Base-by-base conservation (phyloP, 306 rosid genomes). In the Lathyrus sativus region DNA sequence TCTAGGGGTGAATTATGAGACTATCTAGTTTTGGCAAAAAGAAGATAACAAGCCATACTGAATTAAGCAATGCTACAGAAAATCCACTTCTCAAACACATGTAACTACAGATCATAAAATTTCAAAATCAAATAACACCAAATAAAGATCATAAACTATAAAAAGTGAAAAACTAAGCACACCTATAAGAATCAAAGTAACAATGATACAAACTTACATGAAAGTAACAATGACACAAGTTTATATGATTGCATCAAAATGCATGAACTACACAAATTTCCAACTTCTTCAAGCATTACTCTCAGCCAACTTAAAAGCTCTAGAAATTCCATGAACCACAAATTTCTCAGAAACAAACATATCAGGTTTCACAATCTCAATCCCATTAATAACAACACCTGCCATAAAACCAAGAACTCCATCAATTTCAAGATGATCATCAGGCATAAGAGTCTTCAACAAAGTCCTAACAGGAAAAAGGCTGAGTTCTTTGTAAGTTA, bases 291-390 rank as follows among this genome's bases (percentile, higher is more conserved):
- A 68, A 22, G 38, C 33, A 35, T 37, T 38, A 64, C 54, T 29
- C 62, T 76, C 72, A 2, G 50, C 42, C 70, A 76, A 62, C 50
- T 82, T 62, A 14, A 92, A 78, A 77, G 91, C 84, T 68, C 69
- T 68, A 14, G 92, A 83, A 71, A 89, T 89, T 58, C 95, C 96
- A 80, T 89, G 98, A 68, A 92, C 66, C 0, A 77, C 87, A 44
- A 85, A 84, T 17, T 68, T 87, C 11, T 80, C 77, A 0, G 95
- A 92, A 68, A 49, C 39, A 6, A 79, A 73, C 55, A 83, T 38
- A 11, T 89, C 92, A 15, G 95, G 89, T 5, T 68, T 82, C 57
- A 83, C 89, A 39, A 92, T 75, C 61, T 84, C 76, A 11, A 81
- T 85, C 2, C 96, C 89, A 59, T 76, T 80, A 37, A 92, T 49